phyloP scores from a whole-genome alignment of 441 rosid species.

The Adansonia grandidieri region DNA sequence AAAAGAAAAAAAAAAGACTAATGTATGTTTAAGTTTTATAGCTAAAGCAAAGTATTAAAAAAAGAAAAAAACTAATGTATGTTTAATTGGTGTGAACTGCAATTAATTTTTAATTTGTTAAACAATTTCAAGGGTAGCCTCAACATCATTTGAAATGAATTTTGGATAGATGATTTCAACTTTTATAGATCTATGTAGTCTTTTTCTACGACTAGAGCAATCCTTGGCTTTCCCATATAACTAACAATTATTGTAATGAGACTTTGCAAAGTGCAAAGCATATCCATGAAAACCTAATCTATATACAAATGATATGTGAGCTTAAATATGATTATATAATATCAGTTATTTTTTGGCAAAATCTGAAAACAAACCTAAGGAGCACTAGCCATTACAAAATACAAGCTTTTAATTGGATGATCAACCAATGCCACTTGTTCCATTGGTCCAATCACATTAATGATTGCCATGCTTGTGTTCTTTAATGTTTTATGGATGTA shows the following conservation, averaged over 20 bases:
- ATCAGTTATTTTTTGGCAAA: not conserved
- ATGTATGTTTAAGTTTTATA: too few species aligned
- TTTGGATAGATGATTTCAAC: constrained; percentile 40
- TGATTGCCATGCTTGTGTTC: constrained; percentile 45
- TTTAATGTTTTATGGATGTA: constrained; percentile 32
- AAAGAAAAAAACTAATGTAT: too few species aligned
- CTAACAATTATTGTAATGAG: constrained; percentile 44
- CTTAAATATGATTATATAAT: not conserved
- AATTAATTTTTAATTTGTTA: not conserved
- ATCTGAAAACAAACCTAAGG: constrained; percentile 43
- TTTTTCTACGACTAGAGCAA: constrained; percentile 51
- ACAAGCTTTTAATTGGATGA: constrained; percentile 52
- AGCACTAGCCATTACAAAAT: constrained; percentile 39
- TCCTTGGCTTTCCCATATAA: constrained; percentile 46
- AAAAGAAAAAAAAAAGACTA: too few species aligned
- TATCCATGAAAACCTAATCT: not conserved
- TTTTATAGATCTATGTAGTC: constrained; percentile 45
- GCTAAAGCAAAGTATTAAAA: too few species aligned
- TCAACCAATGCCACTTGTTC: constrained; percentile 46
- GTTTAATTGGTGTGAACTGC: too few species aligned
- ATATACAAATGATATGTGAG: too few species aligned
- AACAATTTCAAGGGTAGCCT: constrained; percentile 29
- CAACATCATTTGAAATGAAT: constrained; percentile 44
- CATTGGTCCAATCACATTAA: constrained; percentile 50
- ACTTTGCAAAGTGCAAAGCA: constrained; percentile 38